These are phyloP conservation scores for Crotalaria pallida DNA, from an alignment of 306 rosid genomes.

Conservation along the genomic window DNA sequence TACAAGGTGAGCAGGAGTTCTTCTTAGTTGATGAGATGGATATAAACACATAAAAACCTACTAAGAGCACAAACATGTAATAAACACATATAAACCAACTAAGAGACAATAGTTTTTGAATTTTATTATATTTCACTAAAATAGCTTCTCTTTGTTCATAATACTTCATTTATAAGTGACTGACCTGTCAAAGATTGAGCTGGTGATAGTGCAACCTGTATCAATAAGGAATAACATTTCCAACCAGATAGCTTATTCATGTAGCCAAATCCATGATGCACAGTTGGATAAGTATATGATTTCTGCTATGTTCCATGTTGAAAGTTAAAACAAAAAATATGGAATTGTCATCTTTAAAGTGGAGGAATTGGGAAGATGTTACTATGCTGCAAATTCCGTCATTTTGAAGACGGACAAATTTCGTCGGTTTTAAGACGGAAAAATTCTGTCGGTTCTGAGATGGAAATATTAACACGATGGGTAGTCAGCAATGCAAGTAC, in stretches of 20 bases:
- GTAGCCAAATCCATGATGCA: background rate
- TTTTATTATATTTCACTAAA: background rate
- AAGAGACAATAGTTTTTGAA: constrained; percentile 1
- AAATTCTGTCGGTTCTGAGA: too few species aligned
- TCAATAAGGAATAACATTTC: background rate
- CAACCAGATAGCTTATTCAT: background rate
- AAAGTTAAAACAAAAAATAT: background rate
- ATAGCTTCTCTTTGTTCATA: too few species aligned
- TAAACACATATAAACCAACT: too few species aligned
- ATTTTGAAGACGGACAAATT: too few species aligned
- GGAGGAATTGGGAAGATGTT: too few species aligned
- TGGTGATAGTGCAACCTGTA: background rate
- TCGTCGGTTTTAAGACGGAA: too few species aligned
- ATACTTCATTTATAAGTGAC: too few species aligned
- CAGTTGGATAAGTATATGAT: background rate
- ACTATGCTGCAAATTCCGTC: too few species aligned
- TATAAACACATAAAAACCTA: too few species aligned
- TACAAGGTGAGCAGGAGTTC: background rate
- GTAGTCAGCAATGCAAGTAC: too few species aligned
- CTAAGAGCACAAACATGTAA: too few species aligned
- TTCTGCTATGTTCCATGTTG: background rate
- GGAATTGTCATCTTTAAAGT: background rate
- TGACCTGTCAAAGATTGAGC: background rate
- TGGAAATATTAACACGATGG: too few species aligned
- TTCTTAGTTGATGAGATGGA: background rate